A percentile compares a stretch with the other conserved stretches of the same genome.
These are phyloP conservation scores for Pleurotus sapidus DNA, from an alignment of 768 basidiomycete species.

Conservation along the genomic window DNA sequence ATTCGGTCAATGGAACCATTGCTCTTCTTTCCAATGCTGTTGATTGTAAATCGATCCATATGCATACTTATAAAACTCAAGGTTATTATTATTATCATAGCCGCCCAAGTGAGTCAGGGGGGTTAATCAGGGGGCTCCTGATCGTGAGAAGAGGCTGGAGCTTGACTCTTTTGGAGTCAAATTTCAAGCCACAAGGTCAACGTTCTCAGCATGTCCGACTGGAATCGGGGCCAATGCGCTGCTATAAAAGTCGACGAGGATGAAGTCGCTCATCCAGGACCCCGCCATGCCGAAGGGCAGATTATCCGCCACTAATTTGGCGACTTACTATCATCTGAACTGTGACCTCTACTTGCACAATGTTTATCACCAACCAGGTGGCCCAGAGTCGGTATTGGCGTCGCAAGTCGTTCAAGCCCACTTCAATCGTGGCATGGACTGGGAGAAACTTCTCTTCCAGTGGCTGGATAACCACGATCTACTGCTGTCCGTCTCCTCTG, in stretches of 20 bases:
- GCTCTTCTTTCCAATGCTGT: background rate
- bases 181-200: too few relatives aligned
- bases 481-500: slow-evolving; percentile 37
- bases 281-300: background rate
- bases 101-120: background rate
- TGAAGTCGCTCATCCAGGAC: too few relatives aligned
- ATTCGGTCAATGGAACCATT: too few relatives aligned
- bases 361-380: slow-evolving; percentile 26
- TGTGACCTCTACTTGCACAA: slow-evolving; percentile 48
- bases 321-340: slow-evolving; percentile 40
- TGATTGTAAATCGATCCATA: background rate
- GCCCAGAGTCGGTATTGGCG: slow-evolving; percentile 12
- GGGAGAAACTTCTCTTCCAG: slow-evolving; percentile 39
- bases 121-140: background rate
- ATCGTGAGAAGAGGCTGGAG: background rate
- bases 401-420: slow-evolving; percentile 34
- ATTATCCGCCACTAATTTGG: slow-evolving; percentile 47
- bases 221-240: too few relatives aligned
- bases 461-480: slow-evolving; percentile 39
- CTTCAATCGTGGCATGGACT: slow-evolving; percentile 40
- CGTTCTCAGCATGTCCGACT: too few relatives aligned
- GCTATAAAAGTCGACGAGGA: too few relatives aligned
- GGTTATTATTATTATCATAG: too few relatives aligned
- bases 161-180: too few relatives aligned
- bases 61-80: too few relatives aligned